Evolutionary conservation across 78 protist species (phyloP).

Genomic region (Dictyostelium firmibasis): DNA sequence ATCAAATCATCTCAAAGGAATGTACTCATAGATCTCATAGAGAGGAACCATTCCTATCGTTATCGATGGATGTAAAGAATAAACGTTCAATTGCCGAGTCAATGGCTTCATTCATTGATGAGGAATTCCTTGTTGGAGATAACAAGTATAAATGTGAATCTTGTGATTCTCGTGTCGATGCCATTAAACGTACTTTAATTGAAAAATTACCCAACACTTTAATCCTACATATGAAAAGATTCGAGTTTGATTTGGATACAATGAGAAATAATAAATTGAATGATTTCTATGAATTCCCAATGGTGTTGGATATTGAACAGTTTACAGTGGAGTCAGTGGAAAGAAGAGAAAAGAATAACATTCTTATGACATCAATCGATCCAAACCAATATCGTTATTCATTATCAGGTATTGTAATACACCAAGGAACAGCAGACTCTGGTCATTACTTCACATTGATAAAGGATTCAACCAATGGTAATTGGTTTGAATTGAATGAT

Average conservation of each 20-base stretch:
- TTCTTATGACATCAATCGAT: neutral
- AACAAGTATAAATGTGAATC: constrained; percentile 90
- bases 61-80: constrained; percentile 88
- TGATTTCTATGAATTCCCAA: constrained; percentile 90
- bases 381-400: constrained; percentile 65
- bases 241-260: constrained; percentile 78
- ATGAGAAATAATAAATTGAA: constrained; percentile 82
- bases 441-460: constrained; percentile 94
- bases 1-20: constrained; percentile 79
- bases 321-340: constrained; percentile 81
- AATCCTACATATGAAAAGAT: constrained; percentile 81
- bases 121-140: constrained; percentile 95
- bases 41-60: constrained; percentile 84
- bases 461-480: constrained; percentile 60
- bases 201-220: constrained; percentile 75
- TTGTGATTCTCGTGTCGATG: constrained; percentile 80
- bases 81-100: constrained; percentile 83
- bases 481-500: constrained; percentile 93
- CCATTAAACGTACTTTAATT: constrained; percentile 67
- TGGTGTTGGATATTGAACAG: constrained; percentile 80
- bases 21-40: constrained; percentile 79
- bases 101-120: constrained; percentile 83
- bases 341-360: constrained; percentile 20
- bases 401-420: constrained; percentile 92
- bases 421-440: constrained; percentile 93